Conservation (phyloP, 306 rosid species). For the Argentina anserina region DNA sequence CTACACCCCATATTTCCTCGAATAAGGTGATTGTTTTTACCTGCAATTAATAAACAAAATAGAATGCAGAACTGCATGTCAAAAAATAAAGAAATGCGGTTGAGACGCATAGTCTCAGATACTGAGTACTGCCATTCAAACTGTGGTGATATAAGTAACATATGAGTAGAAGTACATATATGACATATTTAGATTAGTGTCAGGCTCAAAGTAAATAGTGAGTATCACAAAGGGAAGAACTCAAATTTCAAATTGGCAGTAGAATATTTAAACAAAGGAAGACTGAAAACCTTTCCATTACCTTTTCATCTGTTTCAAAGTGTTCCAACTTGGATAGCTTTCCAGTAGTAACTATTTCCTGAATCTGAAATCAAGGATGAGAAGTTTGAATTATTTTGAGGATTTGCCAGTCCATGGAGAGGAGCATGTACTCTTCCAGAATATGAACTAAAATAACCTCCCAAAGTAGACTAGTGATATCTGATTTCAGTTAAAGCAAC, state of each 20-base stretch:
- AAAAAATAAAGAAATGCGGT: not conserved
- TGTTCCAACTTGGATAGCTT: constrained; percentile 83
- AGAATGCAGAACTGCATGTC: constrained; percentile 1
- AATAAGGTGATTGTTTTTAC: constrained; percentile 74
- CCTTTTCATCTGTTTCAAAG: constrained; percentile 90
- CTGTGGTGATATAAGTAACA: constrained; percentile 7
- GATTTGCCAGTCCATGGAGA: not conserved
- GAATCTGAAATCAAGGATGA: constrained; percentile 58
- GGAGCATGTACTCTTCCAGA: not conserved
- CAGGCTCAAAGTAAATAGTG: not conserved
- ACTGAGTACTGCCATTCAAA: not conserved
- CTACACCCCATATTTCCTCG: constrained; percentile 94
- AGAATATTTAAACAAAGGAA: not conserved
- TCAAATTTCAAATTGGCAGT: not conserved
- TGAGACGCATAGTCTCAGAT: not conserved
- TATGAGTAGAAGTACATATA: not conserved
- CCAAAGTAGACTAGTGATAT: not conserved
- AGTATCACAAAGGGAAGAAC: not conserved
- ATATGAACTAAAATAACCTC: not conserved
- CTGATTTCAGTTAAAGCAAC: not conserved
- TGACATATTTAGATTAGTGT: not conserved
- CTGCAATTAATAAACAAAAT: constrained; percentile 35
- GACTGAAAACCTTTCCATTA: constrained; percentile 34
- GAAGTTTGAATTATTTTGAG: constrained; percentile 23
- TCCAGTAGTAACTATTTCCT: constrained; percentile 85